These are phyloP conservation scores for Trypanosoma vivax DNA, from an alignment of 208 protist genomes.

Conservation along the genomic window DNA sequence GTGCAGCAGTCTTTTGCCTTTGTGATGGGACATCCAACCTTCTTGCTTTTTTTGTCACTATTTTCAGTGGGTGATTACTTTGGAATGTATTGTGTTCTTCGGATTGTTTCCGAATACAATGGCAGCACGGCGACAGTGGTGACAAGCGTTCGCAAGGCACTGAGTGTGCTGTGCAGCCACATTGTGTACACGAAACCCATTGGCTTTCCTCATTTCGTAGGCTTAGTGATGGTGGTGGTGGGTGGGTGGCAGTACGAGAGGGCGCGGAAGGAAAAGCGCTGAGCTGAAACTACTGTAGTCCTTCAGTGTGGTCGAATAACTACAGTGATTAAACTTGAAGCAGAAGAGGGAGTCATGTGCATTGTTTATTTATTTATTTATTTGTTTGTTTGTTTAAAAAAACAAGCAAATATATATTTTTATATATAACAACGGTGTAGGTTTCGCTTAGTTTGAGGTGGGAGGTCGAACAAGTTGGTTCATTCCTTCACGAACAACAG, in stretches of 20 bases:
- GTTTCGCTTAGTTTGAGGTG: too few species aligned
- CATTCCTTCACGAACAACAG: too few species aligned
- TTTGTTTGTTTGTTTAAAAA: neutral
- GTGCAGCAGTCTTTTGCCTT: neutral
- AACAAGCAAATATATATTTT: too few species aligned
- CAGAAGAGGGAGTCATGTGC: conserved; percentile 7
- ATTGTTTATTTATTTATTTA: neutral
- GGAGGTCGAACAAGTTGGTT: too few species aligned
- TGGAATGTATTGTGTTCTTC: conserved; percentile 39
- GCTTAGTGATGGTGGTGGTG: conserved; percentile 25
- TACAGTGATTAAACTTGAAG: conserved; percentile 1
- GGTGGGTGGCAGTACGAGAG: conserved; percentile 35
- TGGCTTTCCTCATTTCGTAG: conserved; percentile 22
- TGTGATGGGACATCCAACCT: neutral
- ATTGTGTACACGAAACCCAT: conserved; percentile 40
- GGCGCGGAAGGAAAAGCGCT: conserved; percentile 7
- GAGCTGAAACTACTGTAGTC: neutral
- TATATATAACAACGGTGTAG: too few species aligned
- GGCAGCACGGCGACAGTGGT: conserved; percentile 49
- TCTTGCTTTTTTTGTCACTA: conserved; percentile 20
- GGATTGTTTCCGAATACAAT: conserved; percentile 39
- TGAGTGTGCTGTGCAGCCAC: conserved; percentile 54
- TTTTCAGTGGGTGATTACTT: conserved; percentile 20
- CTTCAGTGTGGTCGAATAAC: too few species aligned
- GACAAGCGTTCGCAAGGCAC: conserved; percentile 61